Conservation (phyloP, 768 basidiomycete species). For the Collybia sordida region DNA sequence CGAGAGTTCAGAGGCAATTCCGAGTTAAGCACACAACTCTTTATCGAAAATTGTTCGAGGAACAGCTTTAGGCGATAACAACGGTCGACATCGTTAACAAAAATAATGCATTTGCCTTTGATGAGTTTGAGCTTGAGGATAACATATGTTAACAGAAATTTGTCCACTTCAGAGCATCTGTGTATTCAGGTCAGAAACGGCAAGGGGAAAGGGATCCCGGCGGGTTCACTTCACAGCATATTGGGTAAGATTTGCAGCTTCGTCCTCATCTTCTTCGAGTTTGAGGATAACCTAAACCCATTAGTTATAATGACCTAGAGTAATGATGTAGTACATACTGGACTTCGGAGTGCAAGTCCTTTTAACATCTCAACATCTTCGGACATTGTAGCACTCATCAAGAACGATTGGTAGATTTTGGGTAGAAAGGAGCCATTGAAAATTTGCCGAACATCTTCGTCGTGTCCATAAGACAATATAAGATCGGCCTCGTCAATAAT, state of each 20-base stretch:
- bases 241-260: slow-evolving; percentile 78
- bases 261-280: slow-evolving; percentile 85
- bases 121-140: slow-evolving; percentile 95
- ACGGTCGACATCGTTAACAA: slow-evolving; percentile 95
- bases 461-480: slow-evolving; percentile 94
- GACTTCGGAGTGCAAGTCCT: slow-evolving; percentile 82
- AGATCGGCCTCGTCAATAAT: slow-evolving; percentile 98
- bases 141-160: slow-evolving; percentile 94
- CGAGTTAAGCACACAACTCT: slow-evolving; percentile 93
- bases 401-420: slow-evolving; percentile 84
- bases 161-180: slow-evolving; percentile 92
- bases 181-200: not conserved
- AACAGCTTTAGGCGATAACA: slow-evolving; percentile 97
- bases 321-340: slow-evolving; percentile 49
- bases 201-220: not conserved
- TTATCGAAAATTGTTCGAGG: slow-evolving; percentile 95
- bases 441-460: slow-evolving; percentile 78
- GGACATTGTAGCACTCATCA: slow-evolving; percentile 98
- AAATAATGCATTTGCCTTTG: slow-evolving; percentile 93
- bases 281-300: slow-evolving; percentile 71
- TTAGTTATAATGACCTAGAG: slow-evolving; percentile 1
- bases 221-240: slow-evolving; percentile 70
- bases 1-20: slow-evolving; percentile 95
- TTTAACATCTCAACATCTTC: slow-evolving; percentile 93
- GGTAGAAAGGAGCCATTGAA: slow-evolving; percentile 72